These are phyloP conservation scores for Carnegiea gigantea DNA, from an alignment of 179 eudicot genomes.

Conservation along the genomic window DNA sequence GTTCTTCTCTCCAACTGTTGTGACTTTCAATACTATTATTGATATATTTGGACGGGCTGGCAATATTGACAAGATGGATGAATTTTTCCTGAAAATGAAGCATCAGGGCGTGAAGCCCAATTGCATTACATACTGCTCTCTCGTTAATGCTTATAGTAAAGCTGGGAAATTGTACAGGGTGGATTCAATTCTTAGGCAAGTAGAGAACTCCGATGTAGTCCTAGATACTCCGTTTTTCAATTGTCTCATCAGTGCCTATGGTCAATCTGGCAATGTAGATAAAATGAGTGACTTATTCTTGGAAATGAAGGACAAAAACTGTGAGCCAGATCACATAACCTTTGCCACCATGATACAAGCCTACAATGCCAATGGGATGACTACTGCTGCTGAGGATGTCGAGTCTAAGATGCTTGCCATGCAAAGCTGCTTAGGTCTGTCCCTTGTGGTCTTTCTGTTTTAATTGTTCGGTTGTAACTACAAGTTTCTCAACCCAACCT, in stretches of 20 bases:
- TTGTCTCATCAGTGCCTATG: slow-evolving; percentile 71
- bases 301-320: slow-evolving; percentile 59
- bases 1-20: slow-evolving; percentile 66
- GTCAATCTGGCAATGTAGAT: slow-evolving; percentile 63
- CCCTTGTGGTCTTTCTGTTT: slow-evolving; percentile 6
- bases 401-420: slow-evolving; percentile 45
- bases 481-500: slow-evolving; percentile 1
- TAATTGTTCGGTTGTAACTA: neutral
- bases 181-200: slow-evolving; percentile 78
- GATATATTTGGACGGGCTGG: slow-evolving; percentile 66
- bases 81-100: slow-evolving; percentile 78
- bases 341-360: slow-evolving; percentile 80
- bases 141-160: slow-evolving; percentile 68
- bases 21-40: slow-evolving; percentile 70
- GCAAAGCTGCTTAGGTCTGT: slow-evolving; percentile 39
- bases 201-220: slow-evolving; percentile 72
- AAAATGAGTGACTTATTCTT: slow-evolving; percentile 54
- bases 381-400: slow-evolving; percentile 33
- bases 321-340: slow-evolving; percentile 68
- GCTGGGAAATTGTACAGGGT: slow-evolving; percentile 60
- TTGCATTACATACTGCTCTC: slow-evolving; percentile 72
- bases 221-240: slow-evolving; percentile 85
- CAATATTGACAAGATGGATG: slow-evolving; percentile 62
- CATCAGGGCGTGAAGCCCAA: slow-evolving; percentile 88
- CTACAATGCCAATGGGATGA: slow-evolving; percentile 68